Conservation (phyloP, 1,284 basidiomycete genomes). For the Gomphus bonarii region DNA sequence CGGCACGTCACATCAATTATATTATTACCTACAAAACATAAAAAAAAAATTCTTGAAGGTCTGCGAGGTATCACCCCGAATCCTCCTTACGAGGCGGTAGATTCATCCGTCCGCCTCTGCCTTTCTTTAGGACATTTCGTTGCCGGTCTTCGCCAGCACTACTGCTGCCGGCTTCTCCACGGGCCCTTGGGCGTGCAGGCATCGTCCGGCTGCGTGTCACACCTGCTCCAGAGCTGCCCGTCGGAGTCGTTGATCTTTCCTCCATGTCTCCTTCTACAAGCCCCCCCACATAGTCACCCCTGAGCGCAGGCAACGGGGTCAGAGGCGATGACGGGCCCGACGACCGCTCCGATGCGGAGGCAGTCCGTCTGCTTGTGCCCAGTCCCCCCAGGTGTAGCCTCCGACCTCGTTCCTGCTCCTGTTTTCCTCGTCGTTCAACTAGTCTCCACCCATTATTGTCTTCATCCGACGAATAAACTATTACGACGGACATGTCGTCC, state of each 20-base stretch:
- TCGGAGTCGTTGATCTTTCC: conserved; percentile 30
- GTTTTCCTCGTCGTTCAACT: conserved; percentile 21
- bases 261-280: conserved; percentile 18
- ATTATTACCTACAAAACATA: neutral
- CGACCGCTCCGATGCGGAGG: conserved; percentile 7
- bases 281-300: conserved; percentile 10
- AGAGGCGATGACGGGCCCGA: conserved; percentile 6
- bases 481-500: neutral
- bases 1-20: neutral
- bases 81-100: neutral
- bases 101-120: neutral
- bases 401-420: conserved; percentile 15
- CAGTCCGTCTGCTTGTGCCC: neutral
- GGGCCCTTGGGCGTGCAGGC: conserved; percentile 28
- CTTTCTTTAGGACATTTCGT: conserved; percentile 11
- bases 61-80: conserved; percentile 2
- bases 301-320: neutral
- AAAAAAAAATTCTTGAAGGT: neutral
- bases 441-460: conserved; percentile 3
- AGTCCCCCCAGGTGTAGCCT: neutral
- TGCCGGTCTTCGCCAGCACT: conserved; percentile 18
- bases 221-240: conserved; percentile 23
- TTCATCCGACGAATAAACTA: conserved; percentile 4
- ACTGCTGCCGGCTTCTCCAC: conserved; percentile 18
- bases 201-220: conserved; percentile 52